Conservation (phyloP, 768 basidiomycete species). For the Pluteus cervinus region DNA sequence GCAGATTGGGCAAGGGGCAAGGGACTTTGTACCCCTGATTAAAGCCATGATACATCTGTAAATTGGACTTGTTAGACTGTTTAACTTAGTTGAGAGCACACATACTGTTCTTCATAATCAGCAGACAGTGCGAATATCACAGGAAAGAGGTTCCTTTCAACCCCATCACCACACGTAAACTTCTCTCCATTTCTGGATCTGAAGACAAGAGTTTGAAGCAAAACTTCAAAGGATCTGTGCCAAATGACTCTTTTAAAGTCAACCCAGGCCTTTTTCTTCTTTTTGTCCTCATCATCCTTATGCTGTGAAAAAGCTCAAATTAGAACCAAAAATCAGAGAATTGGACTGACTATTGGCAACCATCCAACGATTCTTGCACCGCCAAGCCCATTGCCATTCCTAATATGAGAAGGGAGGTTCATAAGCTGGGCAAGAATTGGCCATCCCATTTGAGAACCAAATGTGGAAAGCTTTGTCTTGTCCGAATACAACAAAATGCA, state of each 20-base stretch:
- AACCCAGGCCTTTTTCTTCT: slow-evolving; percentile 21
- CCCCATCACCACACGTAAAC: slow-evolving; percentile 17
- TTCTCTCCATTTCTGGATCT: slow-evolving; percentile 13
- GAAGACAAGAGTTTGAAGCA: slow-evolving; percentile 19
- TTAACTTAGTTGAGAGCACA: too few relatives aligned
- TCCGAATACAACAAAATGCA: slow-evolving; percentile 31
- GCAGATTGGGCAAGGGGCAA: slow-evolving; percentile 28
- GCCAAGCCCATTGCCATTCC: slow-evolving; percentile 23
- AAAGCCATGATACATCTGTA: too few relatives aligned
- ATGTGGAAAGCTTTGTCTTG: slow-evolving; percentile 30
- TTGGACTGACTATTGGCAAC: slow-evolving; percentile 24
- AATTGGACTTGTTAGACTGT: too few relatives aligned
- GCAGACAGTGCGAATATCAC: too few relatives aligned
- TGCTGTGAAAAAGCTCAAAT: slow-evolving; percentile 13
- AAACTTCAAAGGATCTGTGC: slow-evolving; percentile 27
- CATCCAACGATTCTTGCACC: slow-evolving; percentile 30
- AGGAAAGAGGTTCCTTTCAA: too few relatives aligned
- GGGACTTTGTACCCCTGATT: slow-evolving; percentile 17
- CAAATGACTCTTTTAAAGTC: slow-evolving; percentile 30
- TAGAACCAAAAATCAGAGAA: neutral
- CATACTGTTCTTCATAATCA: too few relatives aligned
- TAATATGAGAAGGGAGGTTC: slow-evolving; percentile 23
- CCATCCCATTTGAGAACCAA: slow-evolving; percentile 28
- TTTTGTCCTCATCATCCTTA: slow-evolving; percentile 19
- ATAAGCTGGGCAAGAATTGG: slow-evolving; percentile 26